Conservation (phyloP, 495 filamentous ascomycete species). For the Monascus purpureus region DNA sequence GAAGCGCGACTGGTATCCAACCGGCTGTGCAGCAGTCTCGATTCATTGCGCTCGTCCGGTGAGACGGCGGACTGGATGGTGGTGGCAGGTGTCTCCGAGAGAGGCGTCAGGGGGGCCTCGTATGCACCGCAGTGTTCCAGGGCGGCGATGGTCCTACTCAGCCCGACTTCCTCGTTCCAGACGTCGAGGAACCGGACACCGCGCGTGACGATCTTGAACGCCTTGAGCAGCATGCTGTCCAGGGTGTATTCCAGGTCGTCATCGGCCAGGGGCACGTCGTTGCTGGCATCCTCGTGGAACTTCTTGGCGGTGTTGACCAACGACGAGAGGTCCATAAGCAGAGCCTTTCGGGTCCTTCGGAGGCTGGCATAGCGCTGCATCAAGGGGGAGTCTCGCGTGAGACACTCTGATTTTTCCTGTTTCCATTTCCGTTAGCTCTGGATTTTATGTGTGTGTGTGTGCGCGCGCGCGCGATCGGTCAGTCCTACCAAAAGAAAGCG, state of each 20-base stretch:
- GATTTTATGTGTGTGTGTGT: neutral
- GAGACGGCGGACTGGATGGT: conserved; percentile 10
- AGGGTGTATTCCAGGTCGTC: conserved; percentile 60
- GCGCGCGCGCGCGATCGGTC: no score
- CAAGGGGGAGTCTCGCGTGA: conserved; percentile 64
- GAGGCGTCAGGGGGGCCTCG: conserved; percentile 53
- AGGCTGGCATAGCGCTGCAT: conserved; percentile 65
- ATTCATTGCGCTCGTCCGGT: conserved; percentile 21
- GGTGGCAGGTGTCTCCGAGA: conserved; percentile 23
- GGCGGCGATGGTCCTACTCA: conserved; percentile 49
- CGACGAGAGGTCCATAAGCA: conserved; percentile 78
- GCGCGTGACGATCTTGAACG: conserved; percentile 85
- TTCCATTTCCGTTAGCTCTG: conserved; percentile 9
- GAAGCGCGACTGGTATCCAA: conserved; percentile 26
- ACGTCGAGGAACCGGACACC: conserved; percentile 87
- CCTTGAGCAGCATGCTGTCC: conserved; percentile 85
- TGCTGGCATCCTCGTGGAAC: conserved; percentile 50
- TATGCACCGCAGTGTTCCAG: conserved; percentile 29
- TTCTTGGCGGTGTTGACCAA: conserved; percentile 78
- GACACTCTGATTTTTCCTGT: conserved; percentile 79
- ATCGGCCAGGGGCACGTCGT: conserved; percentile 29
- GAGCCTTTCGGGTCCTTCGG: conserved; percentile 65
- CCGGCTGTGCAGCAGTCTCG: conserved; percentile 23
- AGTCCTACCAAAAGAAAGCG: conserved; percentile 69
- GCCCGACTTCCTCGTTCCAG: conserved; percentile 59